Percentiles rank a stretch among this genome's conserved stretches.
phyloP scores from a whole-genome alignment of 2,329 filamentous ascomycete species.

The Cercospora citrullina region DNA sequence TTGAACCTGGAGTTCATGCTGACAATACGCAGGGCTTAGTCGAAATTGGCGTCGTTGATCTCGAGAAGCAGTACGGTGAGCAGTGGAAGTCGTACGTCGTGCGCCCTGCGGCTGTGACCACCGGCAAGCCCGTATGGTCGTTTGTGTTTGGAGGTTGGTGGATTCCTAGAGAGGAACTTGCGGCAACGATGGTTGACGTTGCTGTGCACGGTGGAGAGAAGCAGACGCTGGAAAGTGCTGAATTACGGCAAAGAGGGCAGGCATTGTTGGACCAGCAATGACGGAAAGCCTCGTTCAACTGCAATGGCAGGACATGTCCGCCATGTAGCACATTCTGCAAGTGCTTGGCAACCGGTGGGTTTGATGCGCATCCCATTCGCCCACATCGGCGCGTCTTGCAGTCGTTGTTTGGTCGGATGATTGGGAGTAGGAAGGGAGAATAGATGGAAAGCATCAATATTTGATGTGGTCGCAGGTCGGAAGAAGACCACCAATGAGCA shows the following conservation, averaged over 20 bases:
- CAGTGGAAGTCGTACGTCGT: conserved; percentile 33
- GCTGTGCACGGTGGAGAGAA: conserved; percentile 23
- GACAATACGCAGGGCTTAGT: conserved; percentile 25
- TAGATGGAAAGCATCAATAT: neutral
- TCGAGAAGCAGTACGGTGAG: conserved; percentile 26
- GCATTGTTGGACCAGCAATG: neutral
- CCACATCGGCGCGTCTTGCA: neutral
- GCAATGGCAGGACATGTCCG: neutral
- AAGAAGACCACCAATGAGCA: neutral
- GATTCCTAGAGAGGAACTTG: conserved; percentile 29
- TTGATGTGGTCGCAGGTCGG: neutral
- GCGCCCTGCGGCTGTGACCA: conserved; percentile 29
- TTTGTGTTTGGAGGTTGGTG: conserved; percentile 18
- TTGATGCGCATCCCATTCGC: neutral
- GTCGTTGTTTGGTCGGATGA: neutral
- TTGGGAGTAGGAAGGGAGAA: neutral
- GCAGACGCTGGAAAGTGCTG: conserved; percentile 27
- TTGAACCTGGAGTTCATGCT: neutral
- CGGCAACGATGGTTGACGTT: conserved; percentile 27
- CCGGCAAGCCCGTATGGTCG: conserved; percentile 18
- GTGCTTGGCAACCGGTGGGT: neutral
- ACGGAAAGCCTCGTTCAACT: neutral
- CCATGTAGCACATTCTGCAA: neutral
- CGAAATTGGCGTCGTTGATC: conserved; percentile 33
- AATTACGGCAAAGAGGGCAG: conserved; percentile 22